phyloP scores from a whole-genome alignment of 1,139 yeast genomes.

The Kodamaea suecica region DNA sequence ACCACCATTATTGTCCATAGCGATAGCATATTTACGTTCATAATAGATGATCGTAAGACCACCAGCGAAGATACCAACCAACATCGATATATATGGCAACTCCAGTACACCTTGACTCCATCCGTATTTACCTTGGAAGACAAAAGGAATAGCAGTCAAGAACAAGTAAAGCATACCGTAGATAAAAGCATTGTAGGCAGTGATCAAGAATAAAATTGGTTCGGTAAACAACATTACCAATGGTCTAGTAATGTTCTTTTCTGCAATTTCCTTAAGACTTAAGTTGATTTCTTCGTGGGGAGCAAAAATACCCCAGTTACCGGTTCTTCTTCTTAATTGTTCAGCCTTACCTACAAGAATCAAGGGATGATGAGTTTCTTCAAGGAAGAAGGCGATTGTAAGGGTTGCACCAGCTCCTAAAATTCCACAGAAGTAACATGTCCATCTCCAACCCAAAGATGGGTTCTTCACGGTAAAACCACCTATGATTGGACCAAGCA shows the following conservation, averaged over 20 bases:
- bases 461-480: constrained; percentile 22
- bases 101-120: constrained; percentile 54
- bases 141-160: constrained; percentile 75
- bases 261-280: constrained; percentile 59
- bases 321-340: constrained; percentile 51
- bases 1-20: constrained; percentile 48
- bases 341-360: constrained; percentile 62
- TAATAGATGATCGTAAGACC: constrained; percentile 38
- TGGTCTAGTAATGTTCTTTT: constrained; percentile 72
- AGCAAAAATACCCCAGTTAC: constrained; percentile 80
- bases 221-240: constrained; percentile 63
- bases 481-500: constrained; percentile 63
- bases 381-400: constrained; percentile 29
- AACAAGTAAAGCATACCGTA: constrained; percentile 79
- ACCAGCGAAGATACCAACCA: constrained; percentile 60
- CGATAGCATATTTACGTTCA: constrained; percentile 27
- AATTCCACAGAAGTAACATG: constrained; percentile 52
- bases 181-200: constrained; percentile 77
- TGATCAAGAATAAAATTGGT: constrained; percentile 66
- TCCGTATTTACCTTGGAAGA: constrained; percentile 60
- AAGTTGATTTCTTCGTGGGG: constrained; percentile 73
- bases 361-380: constrained; percentile 50
- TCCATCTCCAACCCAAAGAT: constrained; percentile 56
- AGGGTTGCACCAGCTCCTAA: constrained; percentile 37
- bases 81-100: constrained; percentile 60